A percentile compares a stretch with the other conserved stretches of the same genome.
Conservation (phyloP, 352 stramenopile genomes). For the Pythium volutum region DNA sequence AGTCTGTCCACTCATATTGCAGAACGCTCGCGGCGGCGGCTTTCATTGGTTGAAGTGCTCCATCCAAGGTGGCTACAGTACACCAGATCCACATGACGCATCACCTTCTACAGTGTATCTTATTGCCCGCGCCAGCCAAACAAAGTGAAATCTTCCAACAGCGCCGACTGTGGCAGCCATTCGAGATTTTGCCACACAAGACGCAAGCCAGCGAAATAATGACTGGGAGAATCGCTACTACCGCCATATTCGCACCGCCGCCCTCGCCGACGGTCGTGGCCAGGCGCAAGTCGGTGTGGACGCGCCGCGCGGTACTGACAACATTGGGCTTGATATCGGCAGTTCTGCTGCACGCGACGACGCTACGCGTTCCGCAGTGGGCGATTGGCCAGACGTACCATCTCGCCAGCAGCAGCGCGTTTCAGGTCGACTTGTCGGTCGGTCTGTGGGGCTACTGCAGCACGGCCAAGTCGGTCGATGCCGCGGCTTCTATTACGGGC, state of each 20-base stretch:
- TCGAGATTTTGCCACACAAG: constrained; percentile 1
- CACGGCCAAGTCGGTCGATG: constrained; percentile 13
- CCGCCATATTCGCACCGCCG: background rate
- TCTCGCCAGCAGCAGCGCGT: constrained; percentile 24
- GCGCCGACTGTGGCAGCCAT: background rate
- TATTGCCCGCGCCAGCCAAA: too few species aligned
- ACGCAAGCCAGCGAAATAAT: background rate
- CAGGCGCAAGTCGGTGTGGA: constrained; percentile 12
- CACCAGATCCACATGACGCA: constrained; percentile 1
- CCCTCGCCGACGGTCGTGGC: background rate
- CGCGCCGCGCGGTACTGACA: constrained; percentile 9
- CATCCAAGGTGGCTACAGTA: background rate
- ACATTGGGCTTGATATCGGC: background rate
- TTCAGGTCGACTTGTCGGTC: constrained; percentile 21
- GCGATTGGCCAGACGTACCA: constrained; percentile 22
- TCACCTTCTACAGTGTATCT: too few species aligned
- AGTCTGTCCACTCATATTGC: background rate
- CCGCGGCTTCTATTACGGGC: background rate
- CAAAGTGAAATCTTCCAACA: background rate
- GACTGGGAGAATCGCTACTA: background rate
- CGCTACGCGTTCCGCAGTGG: constrained; percentile 16
- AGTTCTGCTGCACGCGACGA: constrained; percentile 7
- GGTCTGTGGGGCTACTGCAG: constrained; percentile 28
- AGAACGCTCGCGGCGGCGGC: background rate
- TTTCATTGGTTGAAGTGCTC: constrained; percentile 12